Evolutionary conservation across 495 filamentous ascomycete genomes (phyloP).

Genomic region (Lasiosphaeria hispida): DNA sequence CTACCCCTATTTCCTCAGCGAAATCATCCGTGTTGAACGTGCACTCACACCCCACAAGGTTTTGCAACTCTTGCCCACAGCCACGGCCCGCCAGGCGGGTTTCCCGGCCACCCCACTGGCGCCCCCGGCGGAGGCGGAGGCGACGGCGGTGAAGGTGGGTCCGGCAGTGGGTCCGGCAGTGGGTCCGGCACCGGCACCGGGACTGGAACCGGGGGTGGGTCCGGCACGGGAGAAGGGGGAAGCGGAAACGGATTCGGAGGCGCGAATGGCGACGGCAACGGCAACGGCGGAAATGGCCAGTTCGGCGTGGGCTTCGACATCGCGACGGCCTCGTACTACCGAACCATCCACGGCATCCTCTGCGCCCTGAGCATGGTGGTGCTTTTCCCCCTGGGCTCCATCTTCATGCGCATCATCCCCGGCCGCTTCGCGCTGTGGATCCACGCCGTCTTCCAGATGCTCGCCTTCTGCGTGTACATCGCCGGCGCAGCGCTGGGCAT

Average conservation of each 20-base stretch:
- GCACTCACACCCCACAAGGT: background rate
- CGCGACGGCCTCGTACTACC: slow-evolving; percentile 16
- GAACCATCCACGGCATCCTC: slow-evolving; percentile 43
- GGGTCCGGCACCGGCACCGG: background rate
- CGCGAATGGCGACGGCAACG: slow-evolving; percentile 5
- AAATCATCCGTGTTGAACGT: background rate
- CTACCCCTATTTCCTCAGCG: background rate
- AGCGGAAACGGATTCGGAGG: background rate
- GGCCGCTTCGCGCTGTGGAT: slow-evolving; percentile 32
- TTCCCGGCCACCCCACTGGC: background rate
- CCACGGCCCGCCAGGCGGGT: background rate
- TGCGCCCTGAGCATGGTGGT: slow-evolving; percentile 45
- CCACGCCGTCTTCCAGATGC: slow-evolving; percentile 57
- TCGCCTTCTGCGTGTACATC: slow-evolving; percentile 50
- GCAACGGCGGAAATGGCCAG: background rate
- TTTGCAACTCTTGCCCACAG: background rate
- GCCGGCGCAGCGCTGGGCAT: slow-evolving; percentile 62
- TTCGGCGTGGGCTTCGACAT: slow-evolving; percentile 23
- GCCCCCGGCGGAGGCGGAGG: background rate
- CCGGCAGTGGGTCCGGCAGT: background rate
- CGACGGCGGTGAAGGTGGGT: background rate
- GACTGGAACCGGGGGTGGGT: slow-evolving; percentile 1
- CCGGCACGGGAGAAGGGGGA: background rate
- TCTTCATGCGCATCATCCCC: slow-evolving; percentile 51
- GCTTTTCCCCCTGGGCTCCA: slow-evolving; percentile 55